Base-by-base conservation (phyloP, 1,284 basidiomycete genomes). In the Hymenochaete sp. region DNA sequence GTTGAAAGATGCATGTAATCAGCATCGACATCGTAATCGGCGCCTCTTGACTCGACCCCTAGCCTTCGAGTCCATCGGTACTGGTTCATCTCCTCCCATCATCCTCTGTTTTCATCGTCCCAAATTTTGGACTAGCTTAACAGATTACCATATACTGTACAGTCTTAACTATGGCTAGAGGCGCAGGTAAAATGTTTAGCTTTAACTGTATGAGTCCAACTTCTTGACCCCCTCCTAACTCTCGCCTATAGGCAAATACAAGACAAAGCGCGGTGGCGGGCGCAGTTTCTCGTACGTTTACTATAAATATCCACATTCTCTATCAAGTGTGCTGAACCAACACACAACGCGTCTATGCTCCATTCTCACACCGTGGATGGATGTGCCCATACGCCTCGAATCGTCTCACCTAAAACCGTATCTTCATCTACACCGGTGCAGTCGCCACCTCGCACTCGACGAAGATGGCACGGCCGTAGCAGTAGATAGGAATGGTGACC, bases 201-300 rank as follows among this genome's bases (percentile, higher is more conserved):
- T 10, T 13, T 11, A 11, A 25, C 18, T 21, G 36, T 27, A 21
- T 38, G 25, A 26, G 18, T 18, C 25, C 33, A 19, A 33, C 29
- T 35, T 16, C 19, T 48, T 38, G 19, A 38, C 22, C 10, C 14
- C 7, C 33, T 35, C 32, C 32, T 10, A 31, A 31, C n/a, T 35
- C 26, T 16, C 11, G 14, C 27, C 42, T 26, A 39, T 54, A 81
- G 80, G 82, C 51, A 90, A 86, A 66, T 89, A 78, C 69, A 91
- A 92, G 73, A 71, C 78, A 50, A 83, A 83, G 58, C 85, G 90
- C 43, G 90, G 90, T 50, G 90, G 90, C 37, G 90, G 90, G 45
- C 77, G 90, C 53, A 75, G 67, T 56, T 89, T 89, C 62, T 86
- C 82, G 73, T 83, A 59, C 49, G 64, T 49, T 19, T 19, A 11